phyloP scores from a whole-genome alignment of 805 yeast species.

The Aciculoconidium aculeatum region DNA sequence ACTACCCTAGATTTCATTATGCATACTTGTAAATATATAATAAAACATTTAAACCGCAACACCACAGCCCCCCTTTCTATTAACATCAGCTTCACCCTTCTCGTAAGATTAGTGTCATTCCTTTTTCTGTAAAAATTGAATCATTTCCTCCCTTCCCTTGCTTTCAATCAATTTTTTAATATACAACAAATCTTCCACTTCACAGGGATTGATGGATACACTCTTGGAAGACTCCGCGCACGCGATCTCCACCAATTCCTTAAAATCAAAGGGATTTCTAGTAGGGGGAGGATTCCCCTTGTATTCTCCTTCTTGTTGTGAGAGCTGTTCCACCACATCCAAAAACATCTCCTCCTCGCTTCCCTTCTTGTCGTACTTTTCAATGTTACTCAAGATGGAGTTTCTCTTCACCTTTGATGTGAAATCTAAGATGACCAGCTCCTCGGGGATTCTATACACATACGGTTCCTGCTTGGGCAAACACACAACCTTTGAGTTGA shows the following conservation, averaged over 20 bases:
- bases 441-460: slow-evolving; percentile 62
- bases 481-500: slow-evolving; percentile 15
- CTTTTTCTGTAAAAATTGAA: slow-evolving; percentile 65
- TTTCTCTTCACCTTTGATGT: slow-evolving; percentile 34
- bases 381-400: slow-evolving; percentile 18
- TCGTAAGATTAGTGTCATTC: too few species aligned
- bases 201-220: slow-evolving; percentile 18
- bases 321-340: too few species aligned
- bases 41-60: slow-evolving; percentile 4
- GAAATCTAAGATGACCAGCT: slow-evolving; percentile 65
- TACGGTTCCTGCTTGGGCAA: slow-evolving; percentile 28
- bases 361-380: slow-evolving; percentile 18
- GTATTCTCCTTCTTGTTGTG: slow-evolving; percentile 15
- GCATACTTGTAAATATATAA: slow-evolving; percentile 10
- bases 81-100: too few species aligned
- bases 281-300: slow-evolving; percentile 20
- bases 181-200: slow-evolving; percentile 44
- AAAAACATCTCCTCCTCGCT: too few species aligned
- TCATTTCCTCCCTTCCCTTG: slow-evolving; percentile 64
- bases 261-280: slow-evolving; percentile 36
- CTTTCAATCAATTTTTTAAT: slow-evolving; percentile 57
- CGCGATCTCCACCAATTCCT: slow-evolving; percentile 43
- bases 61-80: too few species aligned
- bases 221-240: too few species aligned
- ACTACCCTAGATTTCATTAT: neutral